These are phyloP conservation scores for Tillandsia fasciculata DNA, from an alignment of 176 grass and related monocot genomes.

Conservation along the genomic window DNA sequence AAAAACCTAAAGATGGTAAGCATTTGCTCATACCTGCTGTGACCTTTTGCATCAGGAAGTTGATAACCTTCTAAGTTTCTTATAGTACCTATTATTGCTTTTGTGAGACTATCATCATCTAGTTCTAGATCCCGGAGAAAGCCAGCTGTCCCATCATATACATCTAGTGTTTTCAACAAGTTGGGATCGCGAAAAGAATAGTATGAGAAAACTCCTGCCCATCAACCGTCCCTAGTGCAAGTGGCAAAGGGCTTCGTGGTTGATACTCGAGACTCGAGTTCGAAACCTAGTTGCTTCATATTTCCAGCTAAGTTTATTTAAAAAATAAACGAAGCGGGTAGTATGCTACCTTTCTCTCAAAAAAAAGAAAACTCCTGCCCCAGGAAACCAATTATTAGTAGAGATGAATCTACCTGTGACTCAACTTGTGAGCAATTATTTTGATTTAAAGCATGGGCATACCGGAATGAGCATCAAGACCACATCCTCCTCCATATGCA, in stretches of 20 bases:
- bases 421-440: not conserved
- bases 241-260: no score
- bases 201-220: slow-evolving; percentile 90
- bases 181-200: slow-evolving; percentile 96
- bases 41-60: slow-evolving; percentile 96
- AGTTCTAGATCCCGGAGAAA: slow-evolving; percentile 87
- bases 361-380: slow-evolving; percentile 87
- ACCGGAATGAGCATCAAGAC: slow-evolving; percentile 97
- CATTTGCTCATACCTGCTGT: slow-evolving; percentile 61
- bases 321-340: no score
- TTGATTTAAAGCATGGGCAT: not conserved
- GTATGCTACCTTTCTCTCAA: no score
- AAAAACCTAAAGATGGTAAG: no score
- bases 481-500: slow-evolving; percentile 93
- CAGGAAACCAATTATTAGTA: slow-evolving; percentile 1
- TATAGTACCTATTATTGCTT: slow-evolving; percentile 98
- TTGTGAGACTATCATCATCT: slow-evolving; percentile 68
- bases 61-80: slow-evolving; percentile 84
- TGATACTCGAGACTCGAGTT: no score
- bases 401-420: no score
- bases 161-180: slow-evolving; percentile 84
- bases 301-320: no score
- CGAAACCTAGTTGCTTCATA: no score
- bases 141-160: slow-evolving; percentile 84
- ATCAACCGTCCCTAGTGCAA: no score